Evolutionary conservation across 2,329 filamentous ascomycete species (phyloP), one percentile per base, ranked within the genome.

Genomic region (Boeremia exigua): DNA sequence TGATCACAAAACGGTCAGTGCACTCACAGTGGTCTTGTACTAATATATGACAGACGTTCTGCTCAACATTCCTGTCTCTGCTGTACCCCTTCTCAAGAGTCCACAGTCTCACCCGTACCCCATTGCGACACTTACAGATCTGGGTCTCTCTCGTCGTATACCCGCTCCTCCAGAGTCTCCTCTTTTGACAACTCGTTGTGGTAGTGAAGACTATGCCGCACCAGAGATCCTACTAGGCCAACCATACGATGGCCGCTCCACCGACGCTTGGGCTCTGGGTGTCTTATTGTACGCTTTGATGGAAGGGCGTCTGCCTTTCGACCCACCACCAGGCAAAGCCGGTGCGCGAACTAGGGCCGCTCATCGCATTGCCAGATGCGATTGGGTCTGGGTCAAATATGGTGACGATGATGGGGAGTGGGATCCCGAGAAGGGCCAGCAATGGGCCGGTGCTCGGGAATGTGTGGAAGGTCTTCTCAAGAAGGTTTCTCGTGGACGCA

Each of bases 191-290:
- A 98, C 94, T 1, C 86, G 95, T 9, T 99, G 95, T 74, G 95
- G 95, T 29, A 96, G 91, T 36, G 95, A 98, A 77, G 95, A 99
- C 77, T 99, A 99, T 72, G 94, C 94, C 1, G 94, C 95, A 0
- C 95, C 95, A 0, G 95, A 99, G 74, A 92, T 99, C 40, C 88
- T 99, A 49, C 91, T 99, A 82, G 94, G 94, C 23, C 91, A 96
- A 70, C 87, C 91, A 7, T 99, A 99, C 72, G 93, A 98, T 72
- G 95, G 95, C 29, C 90, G 92, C 33, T 86, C 89, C 1, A 96
- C 90, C 0, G 95, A 99, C 72, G 92, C 92, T 9, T 99, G 95
- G 95, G 96, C 94, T 0, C 82, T 98, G 1, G 95, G 95, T 47
- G 95, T 99, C 1, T 80, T 98, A 2, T 83, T 98, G 0, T 99